These are phyloP conservation scores for Gaeumannomyces sp. DNA, from an alignment of 2,329 filamentous ascomycete species.

Conservation along the genomic window DNA sequence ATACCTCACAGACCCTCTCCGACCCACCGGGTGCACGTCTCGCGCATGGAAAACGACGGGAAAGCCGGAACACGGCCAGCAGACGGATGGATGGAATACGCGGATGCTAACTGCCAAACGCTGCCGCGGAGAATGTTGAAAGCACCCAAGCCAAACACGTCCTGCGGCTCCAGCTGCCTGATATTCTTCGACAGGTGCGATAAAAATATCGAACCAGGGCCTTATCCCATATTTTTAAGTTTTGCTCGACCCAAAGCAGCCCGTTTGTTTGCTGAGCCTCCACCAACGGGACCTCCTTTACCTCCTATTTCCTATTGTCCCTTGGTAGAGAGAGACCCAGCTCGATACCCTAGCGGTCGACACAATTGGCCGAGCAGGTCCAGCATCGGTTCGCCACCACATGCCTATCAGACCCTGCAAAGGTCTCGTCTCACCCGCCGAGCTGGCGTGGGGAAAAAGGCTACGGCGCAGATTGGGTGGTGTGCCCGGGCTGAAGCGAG, in stretches of 20 bases:
- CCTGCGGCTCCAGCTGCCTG: no score
- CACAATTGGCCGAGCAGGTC: not conserved
- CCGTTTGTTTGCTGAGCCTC: not conserved
- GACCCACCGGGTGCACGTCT: not conserved
- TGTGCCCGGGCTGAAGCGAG: not conserved
- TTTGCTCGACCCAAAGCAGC: not conserved
- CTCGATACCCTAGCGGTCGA: no score
- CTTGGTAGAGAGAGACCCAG: no score
- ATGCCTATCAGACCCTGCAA: not conserved
- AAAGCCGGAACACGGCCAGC: no score
- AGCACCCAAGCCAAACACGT: not conserved
- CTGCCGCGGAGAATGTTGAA: no score
- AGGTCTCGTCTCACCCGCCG: not conserved
- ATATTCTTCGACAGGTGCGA: no score
- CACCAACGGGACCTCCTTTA: not conserved
- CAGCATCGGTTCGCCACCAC: not conserved
- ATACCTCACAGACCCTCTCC: not conserved
- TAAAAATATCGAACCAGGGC: not conserved
- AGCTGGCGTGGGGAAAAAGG: not conserved
- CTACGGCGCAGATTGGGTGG: not conserved
- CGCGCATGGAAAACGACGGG: not conserved
- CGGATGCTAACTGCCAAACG: no score
- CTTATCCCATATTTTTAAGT: not conserved
- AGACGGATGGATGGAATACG: not conserved
- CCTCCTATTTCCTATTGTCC: not conserved